Conservation (phyloP, 225 moss, liverwort and hornwort genomes). For the Bryoerythrophyllum caledonicum region DNA sequence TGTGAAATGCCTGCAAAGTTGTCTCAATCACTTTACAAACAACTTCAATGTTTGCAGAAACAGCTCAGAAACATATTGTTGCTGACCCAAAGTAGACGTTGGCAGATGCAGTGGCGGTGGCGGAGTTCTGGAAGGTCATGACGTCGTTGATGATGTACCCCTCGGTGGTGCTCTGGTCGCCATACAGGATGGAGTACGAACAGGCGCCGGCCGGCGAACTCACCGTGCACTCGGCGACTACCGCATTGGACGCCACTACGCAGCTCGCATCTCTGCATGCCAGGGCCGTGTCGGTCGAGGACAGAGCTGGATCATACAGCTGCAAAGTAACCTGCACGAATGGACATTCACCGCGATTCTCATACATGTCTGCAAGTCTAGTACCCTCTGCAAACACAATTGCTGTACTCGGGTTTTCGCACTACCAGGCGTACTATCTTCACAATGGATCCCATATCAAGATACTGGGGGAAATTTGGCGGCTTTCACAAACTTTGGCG, state of each 20-base stretch:
- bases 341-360: too few species aligned
- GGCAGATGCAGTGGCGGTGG: conserved; percentile 1
- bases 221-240: conserved; percentile 7
- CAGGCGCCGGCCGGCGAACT: conserved; percentile 26
- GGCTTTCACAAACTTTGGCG: too few species aligned
- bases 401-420: too few species aligned
- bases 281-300: conserved; percentile 37
- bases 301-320: conserved; percentile 37
- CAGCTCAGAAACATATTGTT: too few species aligned
- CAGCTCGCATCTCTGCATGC: conserved; percentile 44
- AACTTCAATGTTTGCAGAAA: too few species aligned
- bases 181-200: conserved; percentile 50
- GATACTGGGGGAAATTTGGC: too few species aligned
- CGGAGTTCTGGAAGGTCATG: conserved; percentile 46
- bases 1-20: too few species aligned
- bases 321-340: conserved; percentile 21
- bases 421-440: too few species aligned
- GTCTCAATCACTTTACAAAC: too few species aligned
- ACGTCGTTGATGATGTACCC: conserved; percentile 65
- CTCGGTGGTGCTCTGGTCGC: conserved; percentile 52
- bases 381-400: too few species aligned
- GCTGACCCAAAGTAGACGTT: conserved; percentile 62
- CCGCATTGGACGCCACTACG: background rate
- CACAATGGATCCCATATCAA: too few species aligned
- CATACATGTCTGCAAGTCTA: too few species aligned